Percentiles rank a stretch among this genome's conserved stretches.
phyloP scores from a whole-genome alignment of 768 basidiomycete genomes.

The Paxillus rubicundulus region DNA sequence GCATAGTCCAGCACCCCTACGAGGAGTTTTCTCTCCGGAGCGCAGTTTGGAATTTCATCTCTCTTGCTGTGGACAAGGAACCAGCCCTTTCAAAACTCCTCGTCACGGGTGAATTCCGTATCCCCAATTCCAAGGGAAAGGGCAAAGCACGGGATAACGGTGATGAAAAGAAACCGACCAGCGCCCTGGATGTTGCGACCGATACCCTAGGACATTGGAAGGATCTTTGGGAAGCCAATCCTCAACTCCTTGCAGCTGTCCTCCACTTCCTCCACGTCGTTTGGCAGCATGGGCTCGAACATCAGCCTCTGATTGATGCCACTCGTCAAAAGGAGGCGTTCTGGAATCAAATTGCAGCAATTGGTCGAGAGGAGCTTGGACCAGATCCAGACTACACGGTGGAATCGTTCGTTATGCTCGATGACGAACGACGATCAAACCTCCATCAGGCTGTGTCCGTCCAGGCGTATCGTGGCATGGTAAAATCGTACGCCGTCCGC shows the following conservation, averaged over 20 bases:
- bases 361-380: conserved; percentile 69
- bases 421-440: conserved; percentile 43
- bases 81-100: conserved; percentile 82
- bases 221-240: conserved; percentile 73
- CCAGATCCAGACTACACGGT: conserved; percentile 68
- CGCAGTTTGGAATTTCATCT: conserved; percentile 81
- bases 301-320: conserved; percentile 54
- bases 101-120: conserved; percentile 68
- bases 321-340: conserved; percentile 58
- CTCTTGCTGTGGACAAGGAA: conserved; percentile 79
- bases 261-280: conserved; percentile 74
- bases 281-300: conserved; percentile 79
- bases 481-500: conserved; percentile 73
- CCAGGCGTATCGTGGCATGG: conserved; percentile 66
- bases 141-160: conserved; percentile 23
- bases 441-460: conserved; percentile 59
- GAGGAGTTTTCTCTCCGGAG: conserved; percentile 71
- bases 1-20: conserved; percentile 75
- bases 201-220: conserved; percentile 70
- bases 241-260: conserved; percentile 69
- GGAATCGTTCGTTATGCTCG: conserved; percentile 42
- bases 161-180: conserved; percentile 40
- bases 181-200: conserved; percentile 65
- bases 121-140: conserved; percentile 43
- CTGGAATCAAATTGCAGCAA: conserved; percentile 66